Percentiles rank a stretch among this genome's conserved stretches.
phyloP scores from a whole-genome alignment of 345 rosid genomes.

The Dovyalis caffra region DNA sequence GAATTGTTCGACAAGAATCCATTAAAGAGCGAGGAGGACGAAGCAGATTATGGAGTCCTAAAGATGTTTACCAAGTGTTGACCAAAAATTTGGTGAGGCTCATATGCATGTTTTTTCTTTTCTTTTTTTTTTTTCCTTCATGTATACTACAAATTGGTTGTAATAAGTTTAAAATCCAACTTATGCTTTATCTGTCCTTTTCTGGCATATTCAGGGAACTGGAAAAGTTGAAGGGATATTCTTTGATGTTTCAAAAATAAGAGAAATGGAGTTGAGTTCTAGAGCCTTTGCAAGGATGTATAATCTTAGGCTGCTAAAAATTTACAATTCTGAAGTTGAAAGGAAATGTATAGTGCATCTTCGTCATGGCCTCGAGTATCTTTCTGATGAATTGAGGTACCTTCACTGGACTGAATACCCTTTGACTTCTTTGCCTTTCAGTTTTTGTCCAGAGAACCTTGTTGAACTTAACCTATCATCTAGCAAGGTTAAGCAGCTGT shows the following conservation, averaged over 20 bases:
- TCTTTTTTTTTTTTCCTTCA: no score
- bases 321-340: background rate
- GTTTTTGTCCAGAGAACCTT: constrained; percentile 8
- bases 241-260: background rate
- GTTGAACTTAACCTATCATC: background rate
- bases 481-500: constrained; percentile 9
- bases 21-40: background rate
- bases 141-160: no score
- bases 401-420: constrained; percentile 15
- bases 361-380: no score
- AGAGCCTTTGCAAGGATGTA: background rate
- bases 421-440: constrained; percentile 1
- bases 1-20: background rate
- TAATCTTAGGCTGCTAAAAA: constrained; percentile 7
- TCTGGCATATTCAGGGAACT: background rate
- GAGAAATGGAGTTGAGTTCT: background rate
- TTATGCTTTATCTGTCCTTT: background rate
- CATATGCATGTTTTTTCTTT: no score
- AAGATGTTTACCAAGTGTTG: background rate
- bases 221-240: constrained; percentile 1
- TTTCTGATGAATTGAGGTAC: constrained; percentile 16
- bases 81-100: background rate
- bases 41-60: background rate
- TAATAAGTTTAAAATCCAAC: background rate
- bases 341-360: background rate